A percentile compares a stretch with the other conserved stretches of the same genome.
These are phyloP conservation scores for Pythium myriotylum DNA, from an alignment of 352 stramenopile species.

Conservation along the genomic window DNA sequence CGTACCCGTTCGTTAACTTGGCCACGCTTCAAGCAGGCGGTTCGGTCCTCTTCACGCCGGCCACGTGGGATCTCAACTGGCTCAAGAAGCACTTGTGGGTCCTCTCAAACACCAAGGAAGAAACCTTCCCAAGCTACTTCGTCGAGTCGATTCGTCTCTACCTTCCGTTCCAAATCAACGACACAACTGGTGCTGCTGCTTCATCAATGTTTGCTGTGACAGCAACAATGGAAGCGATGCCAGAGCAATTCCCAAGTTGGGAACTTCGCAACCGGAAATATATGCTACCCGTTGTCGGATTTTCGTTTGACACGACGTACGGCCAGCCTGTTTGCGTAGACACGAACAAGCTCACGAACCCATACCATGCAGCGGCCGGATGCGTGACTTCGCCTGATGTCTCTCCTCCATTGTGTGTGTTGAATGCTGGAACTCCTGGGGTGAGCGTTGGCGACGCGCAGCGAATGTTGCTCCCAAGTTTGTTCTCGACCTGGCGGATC, in stretches of 20 bases:
- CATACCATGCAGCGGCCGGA: neutral
- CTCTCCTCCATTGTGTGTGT: neutral
- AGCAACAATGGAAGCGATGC: slow-evolving; percentile 2
- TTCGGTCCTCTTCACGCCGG: neutral
- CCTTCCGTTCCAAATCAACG: slow-evolving; percentile 2
- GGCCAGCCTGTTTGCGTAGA: neutral
- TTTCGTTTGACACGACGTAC: neutral
- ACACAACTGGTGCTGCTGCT: neutral
- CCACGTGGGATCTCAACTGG: slow-evolving; percentile 13
- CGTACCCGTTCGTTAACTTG: slow-evolving; percentile 14
- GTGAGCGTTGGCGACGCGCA: neutral
- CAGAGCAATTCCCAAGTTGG: neutral
- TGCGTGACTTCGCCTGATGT: neutral
- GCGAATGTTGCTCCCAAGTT: slow-evolving; percentile 7
- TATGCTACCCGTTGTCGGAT: neutral
- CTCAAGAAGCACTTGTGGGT: slow-evolving; percentile 10
- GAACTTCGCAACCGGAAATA: neutral
- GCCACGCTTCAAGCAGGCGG: neutral
- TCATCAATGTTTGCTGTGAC: slow-evolving; percentile 3
- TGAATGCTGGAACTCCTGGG: neutral
- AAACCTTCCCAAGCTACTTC: slow-evolving; percentile 10
- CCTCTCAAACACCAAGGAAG: neutral
- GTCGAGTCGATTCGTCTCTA: slow-evolving; percentile 8
- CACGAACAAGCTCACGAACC: neutral
- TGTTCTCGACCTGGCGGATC: slow-evolving; percentile 14